phyloP scores from a whole-genome alignment of 106 monocot genomes.

The Dendrobium chrysotoxum region DNA sequence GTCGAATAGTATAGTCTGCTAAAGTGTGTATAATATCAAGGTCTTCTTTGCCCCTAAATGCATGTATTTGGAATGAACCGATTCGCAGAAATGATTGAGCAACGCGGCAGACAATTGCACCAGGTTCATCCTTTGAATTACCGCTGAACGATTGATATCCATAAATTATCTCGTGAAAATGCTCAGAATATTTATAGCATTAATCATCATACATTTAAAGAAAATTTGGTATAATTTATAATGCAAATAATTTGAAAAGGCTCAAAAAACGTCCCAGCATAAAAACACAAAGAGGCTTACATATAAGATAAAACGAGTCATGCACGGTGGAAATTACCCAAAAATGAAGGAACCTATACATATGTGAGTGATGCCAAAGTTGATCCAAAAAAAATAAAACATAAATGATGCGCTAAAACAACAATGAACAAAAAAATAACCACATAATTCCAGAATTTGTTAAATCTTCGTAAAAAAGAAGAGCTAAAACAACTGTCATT shows the following conservation, averaged over 20 bases:
- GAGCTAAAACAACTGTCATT: not conserved
- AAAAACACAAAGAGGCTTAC: not conserved
- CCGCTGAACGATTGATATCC: constrained; percentile 44
- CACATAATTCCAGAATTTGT: not conserved
- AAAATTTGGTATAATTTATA: not conserved
- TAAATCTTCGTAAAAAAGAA: not conserved
- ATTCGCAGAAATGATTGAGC: constrained; percentile 89
- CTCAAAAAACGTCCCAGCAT: not conserved
- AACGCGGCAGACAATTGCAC: constrained; percentile 96
- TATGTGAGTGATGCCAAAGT: constrained; percentile 1
- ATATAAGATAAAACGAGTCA: not conserved
- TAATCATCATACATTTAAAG: not conserved
- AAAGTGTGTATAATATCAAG: constrained; percentile 60
- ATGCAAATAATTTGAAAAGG: not conserved
- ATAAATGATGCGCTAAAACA: not conserved
- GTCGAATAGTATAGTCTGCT: constrained; percentile 81
- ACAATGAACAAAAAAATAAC: not conserved
- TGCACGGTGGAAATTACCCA: not conserved
- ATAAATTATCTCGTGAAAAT: not conserved
- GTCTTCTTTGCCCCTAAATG: constrained; percentile 59
- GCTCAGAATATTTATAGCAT: not conserved
- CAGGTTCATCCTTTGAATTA: constrained; percentile 94
- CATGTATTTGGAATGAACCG: constrained; percentile 96
- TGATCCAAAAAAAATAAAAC: not conserved
- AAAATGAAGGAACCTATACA: not conserved